Conservation (phyloP, 148 eudicot species). For the Fagopyrum tataricum region DNA sequence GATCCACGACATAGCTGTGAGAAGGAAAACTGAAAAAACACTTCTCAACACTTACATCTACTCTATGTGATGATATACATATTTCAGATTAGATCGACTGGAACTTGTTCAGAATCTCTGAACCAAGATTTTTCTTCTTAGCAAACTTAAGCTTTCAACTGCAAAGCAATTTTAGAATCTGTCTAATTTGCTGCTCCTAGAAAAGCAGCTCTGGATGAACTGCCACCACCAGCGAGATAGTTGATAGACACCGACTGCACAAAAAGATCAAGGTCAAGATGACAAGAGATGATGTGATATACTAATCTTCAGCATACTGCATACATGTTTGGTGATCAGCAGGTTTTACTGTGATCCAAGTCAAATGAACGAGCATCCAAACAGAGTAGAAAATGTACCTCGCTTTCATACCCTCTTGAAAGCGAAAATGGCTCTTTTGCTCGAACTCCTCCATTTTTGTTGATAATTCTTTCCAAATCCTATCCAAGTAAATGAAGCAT, state of each 20-base stretch:
- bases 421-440: slow-evolving; percentile 80
- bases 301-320: neutral
- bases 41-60: slow-evolving; percentile 17
- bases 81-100: neutral
- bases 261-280: slow-evolving; percentile 13
- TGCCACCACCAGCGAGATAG: slow-evolving; percentile 46
- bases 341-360: neutral
- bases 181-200: slow-evolving; percentile 10
- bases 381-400: slow-evolving; percentile 32
- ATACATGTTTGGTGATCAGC: neutral
- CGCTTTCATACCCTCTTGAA: slow-evolving; percentile 41
- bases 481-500: slow-evolving; percentile 22
- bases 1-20: slow-evolving; percentile 7
- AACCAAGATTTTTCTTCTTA: slow-evolving; percentile 4
- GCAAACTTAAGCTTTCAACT: neutral
- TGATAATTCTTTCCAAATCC: slow-evolving; percentile 72
- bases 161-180: neutral
- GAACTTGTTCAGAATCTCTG: neutral
- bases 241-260: slow-evolving; percentile 47
- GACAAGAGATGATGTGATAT: neutral
- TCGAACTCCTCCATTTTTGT: slow-evolving; percentile 47
- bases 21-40: slow-evolving; percentile 13
- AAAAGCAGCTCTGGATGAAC: slow-evolving; percentile 33
- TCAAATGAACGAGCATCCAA: neutral
- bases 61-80: slow-evolving; percentile 11